Conservation (phyloP, 371 early-diverging fungal genomes). For the Mucor indicus region DNA sequence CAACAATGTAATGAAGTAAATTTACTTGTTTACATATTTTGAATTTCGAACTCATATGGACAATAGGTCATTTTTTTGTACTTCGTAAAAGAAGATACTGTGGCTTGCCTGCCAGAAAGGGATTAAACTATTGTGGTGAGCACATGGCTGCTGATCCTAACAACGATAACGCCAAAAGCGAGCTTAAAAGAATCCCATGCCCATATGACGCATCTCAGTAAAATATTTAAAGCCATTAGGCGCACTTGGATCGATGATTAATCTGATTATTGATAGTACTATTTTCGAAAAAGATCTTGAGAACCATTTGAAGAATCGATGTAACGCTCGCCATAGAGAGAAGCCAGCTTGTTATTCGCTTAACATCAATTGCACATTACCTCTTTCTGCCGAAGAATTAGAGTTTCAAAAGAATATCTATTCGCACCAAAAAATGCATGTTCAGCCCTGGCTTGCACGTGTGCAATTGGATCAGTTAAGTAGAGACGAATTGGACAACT, state of each 20-base stretch:
- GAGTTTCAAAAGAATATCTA: constrained; percentile 44
- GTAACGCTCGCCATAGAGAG: constrained; percentile 67
- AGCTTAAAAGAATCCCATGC: constrained; percentile 64
- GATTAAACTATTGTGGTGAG: constrained; percentile 73
- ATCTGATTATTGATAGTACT: constrained; percentile 38
- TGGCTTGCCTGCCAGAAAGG: constrained; percentile 55
- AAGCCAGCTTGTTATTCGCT: constrained; percentile 42
- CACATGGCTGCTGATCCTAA: constrained; percentile 50
- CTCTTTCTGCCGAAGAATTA: constrained; percentile 42
- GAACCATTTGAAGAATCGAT: constrained; percentile 59
- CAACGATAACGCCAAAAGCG: constrained; percentile 8
- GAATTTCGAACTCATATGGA: background rate
- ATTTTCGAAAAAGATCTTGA: constrained; percentile 65
- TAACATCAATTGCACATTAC: constrained; percentile 58
- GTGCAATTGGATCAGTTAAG: constrained; percentile 44
- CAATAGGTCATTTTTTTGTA: constrained; percentile 50
- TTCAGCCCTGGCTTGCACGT: constrained; percentile 47
- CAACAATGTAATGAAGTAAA: constrained; percentile 34
- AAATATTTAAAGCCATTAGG: constrained; percentile 18
- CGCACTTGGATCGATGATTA: background rate
- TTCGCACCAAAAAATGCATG: constrained; percentile 39
- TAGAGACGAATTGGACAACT: constrained; percentile 31
- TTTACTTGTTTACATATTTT: background rate
- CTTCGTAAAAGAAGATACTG: constrained; percentile 61
- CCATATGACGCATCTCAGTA: constrained; percentile 81